Base-by-base conservation (phyloP, 257 asterid genomes). In the Perilla frutescens region DNA sequence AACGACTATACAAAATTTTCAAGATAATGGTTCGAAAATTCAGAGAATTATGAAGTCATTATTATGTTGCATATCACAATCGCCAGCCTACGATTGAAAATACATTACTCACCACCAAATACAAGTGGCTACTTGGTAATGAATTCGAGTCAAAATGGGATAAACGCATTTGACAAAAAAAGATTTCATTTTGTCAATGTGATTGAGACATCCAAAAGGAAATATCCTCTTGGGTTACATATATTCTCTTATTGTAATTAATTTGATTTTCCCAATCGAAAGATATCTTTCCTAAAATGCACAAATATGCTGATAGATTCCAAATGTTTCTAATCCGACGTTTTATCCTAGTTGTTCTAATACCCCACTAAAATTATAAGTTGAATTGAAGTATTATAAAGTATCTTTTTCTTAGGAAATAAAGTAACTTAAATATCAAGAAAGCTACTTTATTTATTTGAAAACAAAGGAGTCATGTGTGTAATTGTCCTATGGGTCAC, bases 151-250 rank as follows among this genome's bases (percentile, higher is more conserved):
- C 40, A 57, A 31, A 15, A 11, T n/a, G 14, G 29, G 43, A 48
- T 47, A 29, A 64, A 66, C 29, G 6, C 29, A 14, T 47, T 32
- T 31, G 58, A 66, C 70, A 7, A 44, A 44, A n/a, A 44, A 11
- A 26, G 5, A 45, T 29, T 45, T 45, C 29, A 29, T 60, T 58
- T 44, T 10, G 58, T 49, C 48, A 48, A 66, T 32, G 32, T 29
- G 58, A 66, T 11, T 66, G 45, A n/a, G 32, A 49, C 43, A 44
- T 44, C 41, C 34, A 20, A 32, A 54, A 54, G 36, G 64, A 58
- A 4, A 31, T 32, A 32, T 34, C 64, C 20, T 4, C 64, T 20
- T 20, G 26, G 0, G 26, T 10, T 5, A 60, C 45, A 12, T 58
- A 34, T 10, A 12, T 11, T 31, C 6, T 9, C 29, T 56, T 40